Conservation (phyloP, 2,329 filamentous ascomycete species). For the Ceratocystis lukuohia region DNA sequence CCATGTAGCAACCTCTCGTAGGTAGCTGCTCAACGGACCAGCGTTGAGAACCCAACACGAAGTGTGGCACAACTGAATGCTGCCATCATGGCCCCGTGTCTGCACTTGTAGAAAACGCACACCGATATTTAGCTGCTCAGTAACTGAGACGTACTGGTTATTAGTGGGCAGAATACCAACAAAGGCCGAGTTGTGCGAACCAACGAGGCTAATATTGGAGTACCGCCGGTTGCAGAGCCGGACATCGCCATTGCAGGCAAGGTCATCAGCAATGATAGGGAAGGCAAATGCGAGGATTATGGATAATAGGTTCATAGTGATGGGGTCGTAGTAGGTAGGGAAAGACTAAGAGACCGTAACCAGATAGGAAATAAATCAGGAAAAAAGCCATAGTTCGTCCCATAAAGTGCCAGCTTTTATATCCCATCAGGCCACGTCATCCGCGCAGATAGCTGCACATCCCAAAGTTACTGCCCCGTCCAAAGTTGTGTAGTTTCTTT, state of each 20-base stretch:
- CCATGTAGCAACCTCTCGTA: slow-evolving; percentile 46
- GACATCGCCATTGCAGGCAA: slow-evolving; percentile 43
- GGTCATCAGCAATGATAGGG: neutral
- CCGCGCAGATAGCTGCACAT: neutral
- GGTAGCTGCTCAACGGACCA: slow-evolving; percentile 41
- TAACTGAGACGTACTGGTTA: slow-evolving; percentile 48
- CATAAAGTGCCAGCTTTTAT: neutral
- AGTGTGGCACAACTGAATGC: slow-evolving; percentile 51
- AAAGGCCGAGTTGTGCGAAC: slow-evolving; percentile 53
- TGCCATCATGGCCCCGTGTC: slow-evolving; percentile 40
- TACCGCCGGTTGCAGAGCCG: slow-evolving; percentile 44
- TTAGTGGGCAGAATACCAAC: slow-evolving; percentile 40
- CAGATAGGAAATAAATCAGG: neutral
- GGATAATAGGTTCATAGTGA: neutral
- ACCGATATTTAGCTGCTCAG: slow-evolving; percentile 45
- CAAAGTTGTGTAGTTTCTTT: neutral
- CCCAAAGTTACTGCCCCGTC: neutral
- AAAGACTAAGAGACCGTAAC: neutral
- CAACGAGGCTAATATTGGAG: slow-evolving; percentile 47
- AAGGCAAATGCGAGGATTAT: neutral
- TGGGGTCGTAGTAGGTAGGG: neutral
- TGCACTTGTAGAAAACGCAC: slow-evolving; percentile 53
- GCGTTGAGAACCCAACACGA: slow-evolving; percentile 45
- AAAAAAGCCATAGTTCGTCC: neutral
- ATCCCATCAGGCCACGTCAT: neutral